Percentiles rank a stretch among this genome's conserved stretches.
Evolutionary conservation across 1,284 basidiomycete genomes (phyloP).

Genomic region (Ceratobasidium sp.): DNA sequence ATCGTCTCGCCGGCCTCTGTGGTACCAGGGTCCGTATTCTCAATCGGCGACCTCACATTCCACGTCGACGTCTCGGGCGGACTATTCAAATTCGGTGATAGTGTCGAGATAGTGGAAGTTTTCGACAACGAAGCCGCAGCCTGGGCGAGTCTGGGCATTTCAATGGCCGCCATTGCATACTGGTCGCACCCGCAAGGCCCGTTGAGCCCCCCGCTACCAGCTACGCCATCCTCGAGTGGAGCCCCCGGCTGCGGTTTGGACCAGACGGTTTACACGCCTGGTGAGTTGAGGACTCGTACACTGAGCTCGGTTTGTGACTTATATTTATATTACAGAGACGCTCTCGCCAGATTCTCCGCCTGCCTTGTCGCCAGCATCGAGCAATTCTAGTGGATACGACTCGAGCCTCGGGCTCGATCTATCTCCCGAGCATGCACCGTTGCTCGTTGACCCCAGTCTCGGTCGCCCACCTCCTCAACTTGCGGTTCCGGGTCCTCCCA

Average conservation of each 20-base stretch:
- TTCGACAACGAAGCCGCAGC: background rate
- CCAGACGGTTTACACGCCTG: too few relatives aligned
- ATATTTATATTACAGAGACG: too few relatives aligned
- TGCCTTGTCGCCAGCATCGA: background rate
- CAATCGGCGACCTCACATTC: background rate
- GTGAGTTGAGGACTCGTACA: too few relatives aligned
- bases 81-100: background rate
- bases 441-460: background rate
- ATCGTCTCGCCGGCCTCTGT: background rate
- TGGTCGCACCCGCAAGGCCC: too few relatives aligned
- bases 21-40: background rate
- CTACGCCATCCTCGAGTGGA: background rate
- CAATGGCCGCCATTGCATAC: background rate
- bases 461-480: background rate
- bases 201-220: too few relatives aligned
- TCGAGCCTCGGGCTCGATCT: background rate
- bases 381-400: slow-evolving; percentile 2
- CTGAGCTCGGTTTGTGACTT: too few relatives aligned
- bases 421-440: background rate
- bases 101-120: background rate
- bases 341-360: background rate
- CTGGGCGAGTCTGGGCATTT: background rate
- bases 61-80: background rate
- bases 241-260: too few relatives aligned
- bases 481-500: background rate